phyloP scores from a whole-genome alignment of 345 rosid genomes.

The Hibiscus tridactylites region DNA sequence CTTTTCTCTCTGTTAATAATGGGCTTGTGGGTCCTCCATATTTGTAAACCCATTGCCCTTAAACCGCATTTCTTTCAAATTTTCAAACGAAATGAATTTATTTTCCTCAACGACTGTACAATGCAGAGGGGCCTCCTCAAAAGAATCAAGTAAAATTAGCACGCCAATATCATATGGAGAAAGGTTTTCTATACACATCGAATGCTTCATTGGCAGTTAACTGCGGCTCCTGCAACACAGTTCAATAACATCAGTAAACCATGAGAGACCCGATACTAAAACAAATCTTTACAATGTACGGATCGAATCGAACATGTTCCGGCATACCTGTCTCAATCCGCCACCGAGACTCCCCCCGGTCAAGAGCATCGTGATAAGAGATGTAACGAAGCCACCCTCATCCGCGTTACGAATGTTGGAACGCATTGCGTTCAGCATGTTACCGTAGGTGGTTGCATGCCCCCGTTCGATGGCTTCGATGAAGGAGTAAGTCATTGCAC shows the following conservation, averaged over 20 bases:
- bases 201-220: conserved; percentile 54
- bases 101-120: conserved; percentile 14
- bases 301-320: not conserved
- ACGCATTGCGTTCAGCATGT: conserved; percentile 64
- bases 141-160: not conserved
- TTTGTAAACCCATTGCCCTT: too few relatives aligned
- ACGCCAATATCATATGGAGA: conserved; percentile 31
- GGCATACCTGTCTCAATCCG: conserved; percentile 39
- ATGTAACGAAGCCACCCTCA: conserved; percentile 39
- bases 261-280: not conserved
- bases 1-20: too few relatives aligned
- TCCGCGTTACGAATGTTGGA: conserved; percentile 45
- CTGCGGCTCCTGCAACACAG: conserved; percentile 76
- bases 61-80: too few relatives aligned
- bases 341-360: conserved; percentile 35
- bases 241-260: not conserved
- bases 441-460: conserved; percentile 59
- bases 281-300: not conserved
- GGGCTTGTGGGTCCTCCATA: too few relatives aligned
- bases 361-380: conserved; percentile 58
- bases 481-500: conserved; percentile 94
- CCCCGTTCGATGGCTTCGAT: conserved; percentile 78
- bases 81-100: not conserved
- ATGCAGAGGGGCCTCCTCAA: not conserved
- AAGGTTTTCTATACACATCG: conserved; percentile 55